Conservation (phyloP, 2,329 filamentous ascomycete genomes). For the Alternaria triticina region DNA sequence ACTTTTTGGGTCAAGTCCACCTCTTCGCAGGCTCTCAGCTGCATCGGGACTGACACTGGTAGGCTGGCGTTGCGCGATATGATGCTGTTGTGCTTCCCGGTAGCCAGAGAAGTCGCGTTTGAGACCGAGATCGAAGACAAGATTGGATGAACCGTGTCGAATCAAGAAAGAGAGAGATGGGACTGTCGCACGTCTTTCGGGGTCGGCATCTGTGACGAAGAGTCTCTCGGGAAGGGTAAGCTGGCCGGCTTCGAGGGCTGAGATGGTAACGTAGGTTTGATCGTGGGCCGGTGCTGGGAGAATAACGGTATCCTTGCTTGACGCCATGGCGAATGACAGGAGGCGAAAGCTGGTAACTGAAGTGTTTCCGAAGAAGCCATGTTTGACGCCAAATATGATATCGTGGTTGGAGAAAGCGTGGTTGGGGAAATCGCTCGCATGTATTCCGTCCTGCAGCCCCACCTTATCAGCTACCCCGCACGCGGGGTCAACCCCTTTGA, state of each 20-base stretch:
- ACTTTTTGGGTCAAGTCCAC: conserved; percentile 45
- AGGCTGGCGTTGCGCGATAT: conserved; percentile 56
- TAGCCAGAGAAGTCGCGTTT: conserved; percentile 56
- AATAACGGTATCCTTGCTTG: conserved; percentile 11
- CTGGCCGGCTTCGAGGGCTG: conserved; percentile 42
- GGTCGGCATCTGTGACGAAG: conserved; percentile 55
- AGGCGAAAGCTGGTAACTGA: background rate
- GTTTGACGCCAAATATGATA: background rate
- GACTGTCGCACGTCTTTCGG: conserved; percentile 55
- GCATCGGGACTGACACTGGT: conserved; percentile 55
- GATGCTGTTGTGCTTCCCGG: conserved; percentile 51
- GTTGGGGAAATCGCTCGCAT: background rate
- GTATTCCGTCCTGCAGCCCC: conserved; percentile 22
- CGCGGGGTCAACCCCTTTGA: conserved; percentile 24
- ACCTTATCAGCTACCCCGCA: conserved; percentile 32
- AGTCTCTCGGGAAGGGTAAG: conserved; percentile 56
- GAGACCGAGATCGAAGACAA: conserved; percentile 63
- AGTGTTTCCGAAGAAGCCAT: background rate
- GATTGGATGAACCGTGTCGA: conserved; percentile 49
- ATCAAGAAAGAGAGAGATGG: conserved; percentile 63
- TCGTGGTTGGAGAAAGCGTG: background rate
- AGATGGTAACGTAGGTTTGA: conserved; percentile 40
- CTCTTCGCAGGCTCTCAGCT: conserved; percentile 45
- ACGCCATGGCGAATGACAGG: conserved; percentile 3
- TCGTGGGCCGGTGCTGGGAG: conserved; percentile 28